These are phyloP conservation scores for Ambrosiella beaveri DNA, from an alignment of 2,329 filamentous ascomycete genomes.

Conservation along the genomic window DNA sequence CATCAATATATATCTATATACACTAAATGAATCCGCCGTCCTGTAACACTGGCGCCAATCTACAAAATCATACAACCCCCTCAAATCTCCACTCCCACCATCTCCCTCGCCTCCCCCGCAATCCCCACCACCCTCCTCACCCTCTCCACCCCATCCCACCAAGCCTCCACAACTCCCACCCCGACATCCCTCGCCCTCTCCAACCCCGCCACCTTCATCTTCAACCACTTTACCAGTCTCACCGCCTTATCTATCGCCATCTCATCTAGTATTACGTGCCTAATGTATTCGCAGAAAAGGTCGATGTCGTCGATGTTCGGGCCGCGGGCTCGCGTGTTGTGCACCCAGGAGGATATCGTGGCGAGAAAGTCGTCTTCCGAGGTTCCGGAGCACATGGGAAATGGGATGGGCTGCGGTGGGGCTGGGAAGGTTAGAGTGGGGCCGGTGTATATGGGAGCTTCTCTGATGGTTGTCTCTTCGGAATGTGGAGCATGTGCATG, in stretches of 20 bases:
- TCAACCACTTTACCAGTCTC: slow-evolving; percentile 51
- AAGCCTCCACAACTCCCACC: slow-evolving; percentile 18
- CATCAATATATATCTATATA: too few species aligned
- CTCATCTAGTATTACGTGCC: slow-evolving; percentile 56
- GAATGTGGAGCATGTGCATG: too few species aligned
- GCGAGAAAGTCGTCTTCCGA: slow-evolving; percentile 45
- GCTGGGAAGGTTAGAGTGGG: slow-evolving; percentile 28
- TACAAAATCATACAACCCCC: too few species aligned
- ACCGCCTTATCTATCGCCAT: slow-evolving; percentile 59
- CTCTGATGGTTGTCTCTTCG: too few species aligned
- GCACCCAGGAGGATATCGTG: slow-evolving; percentile 61
- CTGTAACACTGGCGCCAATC: too few species aligned
- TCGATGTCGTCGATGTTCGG: slow-evolving; percentile 66
- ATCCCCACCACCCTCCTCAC: slow-evolving; percentile 22
- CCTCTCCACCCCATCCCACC: slow-evolving; percentile 27
- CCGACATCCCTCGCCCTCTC: not conserved
- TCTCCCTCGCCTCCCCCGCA: too few species aligned
- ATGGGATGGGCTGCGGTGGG: slow-evolving; percentile 28
- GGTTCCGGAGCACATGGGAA: slow-evolving; percentile 27
- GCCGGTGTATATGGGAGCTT: too few species aligned
- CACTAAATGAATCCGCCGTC: too few species aligned
- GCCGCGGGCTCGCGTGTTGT: slow-evolving; percentile 47
- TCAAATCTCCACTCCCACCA: too few species aligned
- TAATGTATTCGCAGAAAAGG: slow-evolving; percentile 57
- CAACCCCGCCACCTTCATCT: slow-evolving; percentile 27